phyloP scores from a whole-genome alignment of 108 stramenopile species.

The Nitzschia sp. region DNA sequence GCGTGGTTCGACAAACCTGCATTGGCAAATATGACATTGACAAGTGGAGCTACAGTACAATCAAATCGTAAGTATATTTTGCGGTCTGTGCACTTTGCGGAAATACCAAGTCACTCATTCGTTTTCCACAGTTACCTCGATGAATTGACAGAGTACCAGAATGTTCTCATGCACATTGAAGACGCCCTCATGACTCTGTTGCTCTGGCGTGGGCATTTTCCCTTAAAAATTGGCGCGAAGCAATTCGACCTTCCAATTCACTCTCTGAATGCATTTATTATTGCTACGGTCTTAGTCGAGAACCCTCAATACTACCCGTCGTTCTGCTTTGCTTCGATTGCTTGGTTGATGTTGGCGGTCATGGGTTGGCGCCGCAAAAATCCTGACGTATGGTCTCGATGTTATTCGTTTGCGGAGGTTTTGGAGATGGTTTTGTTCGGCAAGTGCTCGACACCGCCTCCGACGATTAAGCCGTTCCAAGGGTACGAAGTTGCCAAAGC shows the following conservation, averaged over 20 bases:
- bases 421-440: slow-evolving; percentile 49
- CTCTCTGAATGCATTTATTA: slow-evolving; percentile 58
- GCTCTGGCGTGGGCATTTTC: slow-evolving; percentile 69
- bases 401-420: slow-evolving; percentile 47
- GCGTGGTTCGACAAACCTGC: slow-evolving; percentile 60
- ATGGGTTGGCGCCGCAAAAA: slow-evolving; percentile 44
- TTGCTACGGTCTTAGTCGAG: slow-evolving; percentile 57
- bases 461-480: slow-evolving; percentile 46
- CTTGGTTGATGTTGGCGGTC: slow-evolving; percentile 49
- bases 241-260: slow-evolving; percentile 50
- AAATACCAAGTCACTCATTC: background rate
- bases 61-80: slow-evolving; percentile 36
- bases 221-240: slow-evolving; percentile 24
- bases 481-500: slow-evolving; percentile 43
- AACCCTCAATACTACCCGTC: slow-evolving; percentile 62
- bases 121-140: slow-evolving; percentile 31
- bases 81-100: background rate
- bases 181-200: slow-evolving; percentile 63
- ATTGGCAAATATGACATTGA: slow-evolving; percentile 59
- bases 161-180: slow-evolving; percentile 47
- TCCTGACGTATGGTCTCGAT: slow-evolving; percentile 59
- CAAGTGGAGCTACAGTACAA: slow-evolving; percentile 31
- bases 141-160: slow-evolving; percentile 47
- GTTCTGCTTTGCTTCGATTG: slow-evolving; percentile 53
- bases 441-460: slow-evolving; percentile 28